Evolutionary conservation across 2,329 filamentous ascomycete genomes (phyloP).

Genomic region (Beauveria varroae): DNA sequence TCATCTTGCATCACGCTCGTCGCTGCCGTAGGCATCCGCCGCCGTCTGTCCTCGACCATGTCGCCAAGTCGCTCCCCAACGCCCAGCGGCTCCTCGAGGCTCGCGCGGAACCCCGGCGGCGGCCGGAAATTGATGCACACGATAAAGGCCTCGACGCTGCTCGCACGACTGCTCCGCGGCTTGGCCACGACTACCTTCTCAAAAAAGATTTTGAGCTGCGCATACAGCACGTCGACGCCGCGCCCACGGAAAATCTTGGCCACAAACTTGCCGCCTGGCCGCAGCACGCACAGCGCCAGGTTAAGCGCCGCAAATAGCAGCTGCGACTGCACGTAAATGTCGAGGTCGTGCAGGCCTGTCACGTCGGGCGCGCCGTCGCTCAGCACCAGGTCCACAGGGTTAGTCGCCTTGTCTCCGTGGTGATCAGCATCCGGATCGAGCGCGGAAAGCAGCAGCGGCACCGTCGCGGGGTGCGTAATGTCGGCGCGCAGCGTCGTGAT

Average conservation of each 20-base stretch:
- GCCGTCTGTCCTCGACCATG: slow-evolving; percentile 38
- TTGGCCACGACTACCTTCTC: slow-evolving; percentile 82
- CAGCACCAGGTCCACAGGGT: slow-evolving; percentile 86
- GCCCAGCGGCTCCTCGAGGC: slow-evolving; percentile 67
- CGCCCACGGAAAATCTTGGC: slow-evolving; percentile 95
- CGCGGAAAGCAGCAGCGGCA: slow-evolving; percentile 78
- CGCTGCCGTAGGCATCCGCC: slow-evolving; percentile 33
- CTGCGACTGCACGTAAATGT: slow-evolving; percentile 97
- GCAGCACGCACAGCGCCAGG: slow-evolving; percentile 84
- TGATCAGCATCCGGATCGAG: slow-evolving; percentile 61
- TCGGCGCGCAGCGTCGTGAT: slow-evolving; percentile 90
- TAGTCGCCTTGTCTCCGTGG: slow-evolving; percentile 43
- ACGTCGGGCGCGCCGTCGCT: slow-evolving; percentile 96
- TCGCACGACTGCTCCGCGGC: slow-evolving; percentile 87
- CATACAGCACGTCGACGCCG: slow-evolving; percentile 92
- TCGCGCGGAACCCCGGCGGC: slow-evolving; percentile 67
- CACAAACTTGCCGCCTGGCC: slow-evolving; percentile 90
- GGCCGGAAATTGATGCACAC: slow-evolving; percentile 87
- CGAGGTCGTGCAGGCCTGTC: slow-evolving; percentile 90
- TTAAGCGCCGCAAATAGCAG: slow-evolving; percentile 91
- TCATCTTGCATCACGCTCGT: slow-evolving; percentile 39
- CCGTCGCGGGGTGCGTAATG: slow-evolving; percentile 93
- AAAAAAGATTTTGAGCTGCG: slow-evolving; percentile 89
- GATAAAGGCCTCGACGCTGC: slow-evolving; percentile 93
- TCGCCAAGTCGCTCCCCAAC: slow-evolving; percentile 47